phyloP scores from a whole-genome alignment of 108 stramenopile genomes.

The Cyclotella baltica region DNA sequence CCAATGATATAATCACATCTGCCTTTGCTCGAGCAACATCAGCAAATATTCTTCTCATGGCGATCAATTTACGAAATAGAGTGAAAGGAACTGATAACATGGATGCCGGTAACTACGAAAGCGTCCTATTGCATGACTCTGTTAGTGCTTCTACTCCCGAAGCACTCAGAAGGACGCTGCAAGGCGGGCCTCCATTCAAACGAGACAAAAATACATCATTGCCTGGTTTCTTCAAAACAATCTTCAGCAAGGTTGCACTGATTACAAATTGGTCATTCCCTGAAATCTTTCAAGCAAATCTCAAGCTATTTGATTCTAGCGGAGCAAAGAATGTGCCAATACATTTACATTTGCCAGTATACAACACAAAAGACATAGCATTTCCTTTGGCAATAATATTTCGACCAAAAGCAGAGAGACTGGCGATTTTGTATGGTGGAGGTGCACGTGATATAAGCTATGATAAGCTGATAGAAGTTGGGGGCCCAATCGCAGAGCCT shows the following conservation, averaged over 20 bases:
- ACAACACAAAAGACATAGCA: slow-evolving; percentile 16
- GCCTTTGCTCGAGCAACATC: slow-evolving; percentile 18
- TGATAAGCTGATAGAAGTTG: slow-evolving; percentile 10
- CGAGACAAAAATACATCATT: neutral
- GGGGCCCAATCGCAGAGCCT: slow-evolving; percentile 22
- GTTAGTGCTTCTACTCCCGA: slow-evolving; percentile 3
- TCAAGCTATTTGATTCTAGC: slow-evolving; percentile 16
- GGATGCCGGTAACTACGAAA: slow-evolving; percentile 28
- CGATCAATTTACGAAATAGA: slow-evolving; percentile 28
- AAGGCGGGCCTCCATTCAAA: slow-evolving; percentile 8
- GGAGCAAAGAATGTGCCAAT: slow-evolving; percentile 11
- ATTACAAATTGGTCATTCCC: slow-evolving; percentile 29
- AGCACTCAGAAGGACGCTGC: neutral
- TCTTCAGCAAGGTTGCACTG: slow-evolving; percentile 4
- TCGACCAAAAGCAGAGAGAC: slow-evolving; percentile 6
- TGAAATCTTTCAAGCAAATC: slow-evolving; percentile 18
- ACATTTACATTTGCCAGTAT: slow-evolving; percentile 12
- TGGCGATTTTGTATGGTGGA: slow-evolving; percentile 16
- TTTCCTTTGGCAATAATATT: slow-evolving; percentile 33
- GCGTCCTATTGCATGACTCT: slow-evolving; percentile 13
- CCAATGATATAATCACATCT: slow-evolving; percentile 28
- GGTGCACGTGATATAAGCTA: slow-evolving; percentile 7
- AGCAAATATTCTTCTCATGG: slow-evolving; percentile 23
- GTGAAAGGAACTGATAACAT: slow-evolving; percentile 2
- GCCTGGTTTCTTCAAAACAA: slow-evolving; percentile 18